A percentile compares a stretch with the other conserved stretches of the same genome.
Conservation (phyloP, 1,139 yeast species). For the Candida labiduridarum region DNA sequence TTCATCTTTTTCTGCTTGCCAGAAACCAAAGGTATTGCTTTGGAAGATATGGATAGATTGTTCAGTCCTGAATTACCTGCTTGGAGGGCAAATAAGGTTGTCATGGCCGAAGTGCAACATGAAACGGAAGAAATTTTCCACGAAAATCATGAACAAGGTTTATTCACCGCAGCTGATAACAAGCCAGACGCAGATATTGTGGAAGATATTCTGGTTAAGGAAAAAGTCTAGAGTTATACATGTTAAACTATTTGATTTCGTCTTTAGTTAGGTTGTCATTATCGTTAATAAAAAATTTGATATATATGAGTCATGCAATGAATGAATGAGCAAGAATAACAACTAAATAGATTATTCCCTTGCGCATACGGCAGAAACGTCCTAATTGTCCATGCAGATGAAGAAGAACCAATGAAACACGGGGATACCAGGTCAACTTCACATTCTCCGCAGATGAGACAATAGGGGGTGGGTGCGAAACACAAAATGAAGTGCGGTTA, state of each 20-base stretch:
- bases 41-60: constrained; percentile 49
- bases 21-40: constrained; percentile 44
- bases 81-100: constrained; percentile 29
- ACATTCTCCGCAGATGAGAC: too few relatives aligned
- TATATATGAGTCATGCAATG: background rate
- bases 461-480: too few relatives aligned
- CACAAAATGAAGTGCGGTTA: too few relatives aligned
- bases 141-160: constrained; percentile 15
- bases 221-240: background rate
- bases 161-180: constrained; percentile 13
- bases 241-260: background rate
- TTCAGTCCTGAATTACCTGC: constrained; percentile 33
- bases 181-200: constrained; percentile 14
- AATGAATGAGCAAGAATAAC: background rate
- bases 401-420: background rate
- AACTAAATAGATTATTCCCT: too few relatives aligned
- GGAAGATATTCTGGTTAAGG: constrained; percentile 11
- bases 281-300: background rate
- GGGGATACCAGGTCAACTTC: background rate
- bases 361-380: too few relatives aligned
- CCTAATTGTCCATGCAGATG: background rate
- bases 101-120: constrained; percentile 23
- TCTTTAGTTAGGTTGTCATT: background rate
- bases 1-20: constrained; percentile 41
- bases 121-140: constrained; percentile 22